These are phyloP conservation scores for Saccharomycopsis capsularis DNA, from an alignment of 805 yeast species.

Conservation along the genomic window DNA sequence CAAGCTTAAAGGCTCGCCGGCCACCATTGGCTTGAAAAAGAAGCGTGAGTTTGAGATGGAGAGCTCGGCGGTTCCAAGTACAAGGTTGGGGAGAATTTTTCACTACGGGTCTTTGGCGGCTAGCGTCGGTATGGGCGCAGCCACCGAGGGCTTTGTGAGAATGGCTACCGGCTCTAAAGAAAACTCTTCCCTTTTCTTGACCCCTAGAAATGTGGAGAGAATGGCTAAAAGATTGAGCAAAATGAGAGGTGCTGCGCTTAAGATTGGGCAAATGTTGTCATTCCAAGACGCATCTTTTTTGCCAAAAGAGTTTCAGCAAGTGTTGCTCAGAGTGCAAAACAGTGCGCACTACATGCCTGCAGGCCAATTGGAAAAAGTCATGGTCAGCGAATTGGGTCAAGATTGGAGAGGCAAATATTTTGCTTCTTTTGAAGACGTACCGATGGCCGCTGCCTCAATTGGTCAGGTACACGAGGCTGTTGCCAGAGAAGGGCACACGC, in stretches of 20 bases:
- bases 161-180: constrained; percentile 47
- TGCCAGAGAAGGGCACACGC: constrained; percentile 48
- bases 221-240: constrained; percentile 81
- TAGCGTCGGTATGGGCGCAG: constrained; percentile 78
- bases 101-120: constrained; percentile 94
- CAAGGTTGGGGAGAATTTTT: constrained; percentile 80
- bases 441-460: constrained; percentile 95
- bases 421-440: constrained; percentile 72
- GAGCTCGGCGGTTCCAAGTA: constrained; percentile 73
- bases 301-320: constrained; percentile 78
- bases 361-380: constrained; percentile 71
- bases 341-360: constrained; percentile 97
- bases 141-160: constrained; percentile 68
- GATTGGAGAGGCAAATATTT: constrained; percentile 69
- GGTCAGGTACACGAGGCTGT: constrained; percentile 93
- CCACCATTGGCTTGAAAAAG: constrained; percentile 29
- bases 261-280: constrained; percentile 93
- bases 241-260: constrained; percentile 99
- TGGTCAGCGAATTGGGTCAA: constrained; percentile 66
- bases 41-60: constrained; percentile 42
- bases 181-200: constrained; percentile 51
- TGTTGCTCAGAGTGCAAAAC: constrained; percentile 80
- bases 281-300: constrained; percentile 85
- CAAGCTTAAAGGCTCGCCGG: constrained; percentile 15
- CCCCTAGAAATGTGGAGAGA: constrained; percentile 78